Evolutionary conservation across 1,284 basidiomycete genomes (phyloP).

Genomic region (Leccinum subfulvum): DNA sequence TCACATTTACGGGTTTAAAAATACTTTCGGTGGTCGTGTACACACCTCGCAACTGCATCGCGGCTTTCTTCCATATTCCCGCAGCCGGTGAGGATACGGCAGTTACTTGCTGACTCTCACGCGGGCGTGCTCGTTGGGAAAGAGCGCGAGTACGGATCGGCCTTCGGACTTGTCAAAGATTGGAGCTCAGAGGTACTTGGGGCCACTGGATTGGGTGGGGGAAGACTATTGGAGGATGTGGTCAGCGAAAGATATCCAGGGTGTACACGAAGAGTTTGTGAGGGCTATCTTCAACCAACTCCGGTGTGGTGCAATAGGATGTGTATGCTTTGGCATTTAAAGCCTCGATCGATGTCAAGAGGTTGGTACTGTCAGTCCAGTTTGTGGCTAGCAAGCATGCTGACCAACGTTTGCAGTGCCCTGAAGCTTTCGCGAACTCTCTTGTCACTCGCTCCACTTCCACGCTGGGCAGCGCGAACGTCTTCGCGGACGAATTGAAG

Average conservation of each 20-base stretch:
- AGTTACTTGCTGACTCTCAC: slow-evolving; percentile 52
- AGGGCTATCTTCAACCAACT: slow-evolving; percentile 60
- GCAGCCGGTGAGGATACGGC: slow-evolving; percentile 28
- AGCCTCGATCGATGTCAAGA: slow-evolving; percentile 56
- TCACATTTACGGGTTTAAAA: too few relatives aligned
- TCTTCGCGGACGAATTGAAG: slow-evolving; percentile 64
- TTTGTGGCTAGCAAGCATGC: slow-evolving; percentile 6
- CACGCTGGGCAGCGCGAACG: slow-evolving; percentile 80
- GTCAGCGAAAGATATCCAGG: slow-evolving; percentile 47
- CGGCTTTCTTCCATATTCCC: slow-evolving; percentile 58
- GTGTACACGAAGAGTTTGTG: slow-evolving; percentile 47
- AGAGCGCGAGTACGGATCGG: slow-evolving; percentile 56
- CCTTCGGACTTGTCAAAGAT: slow-evolving; percentile 64
- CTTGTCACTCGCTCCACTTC: slow-evolving; percentile 61
- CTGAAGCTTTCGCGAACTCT: slow-evolving; percentile 71
- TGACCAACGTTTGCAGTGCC: slow-evolving; percentile 47
- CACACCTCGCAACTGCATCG: slow-evolving; percentile 42
- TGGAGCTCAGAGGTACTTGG: slow-evolving; percentile 58
- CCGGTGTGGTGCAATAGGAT: slow-evolving; percentile 60
- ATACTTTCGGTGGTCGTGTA: slow-evolving; percentile 57
- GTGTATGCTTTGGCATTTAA: slow-evolving; percentile 66
- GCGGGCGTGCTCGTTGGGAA: slow-evolving; percentile 66
- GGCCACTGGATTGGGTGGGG: slow-evolving; percentile 51
- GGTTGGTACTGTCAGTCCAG: slow-evolving; percentile 39
- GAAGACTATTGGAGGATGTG: slow-evolving; percentile 46